These are phyloP conservation scores for Filosporella fistucella DNA, from an alignment of 495 filamentous ascomycete species.

Conservation along the genomic window DNA sequence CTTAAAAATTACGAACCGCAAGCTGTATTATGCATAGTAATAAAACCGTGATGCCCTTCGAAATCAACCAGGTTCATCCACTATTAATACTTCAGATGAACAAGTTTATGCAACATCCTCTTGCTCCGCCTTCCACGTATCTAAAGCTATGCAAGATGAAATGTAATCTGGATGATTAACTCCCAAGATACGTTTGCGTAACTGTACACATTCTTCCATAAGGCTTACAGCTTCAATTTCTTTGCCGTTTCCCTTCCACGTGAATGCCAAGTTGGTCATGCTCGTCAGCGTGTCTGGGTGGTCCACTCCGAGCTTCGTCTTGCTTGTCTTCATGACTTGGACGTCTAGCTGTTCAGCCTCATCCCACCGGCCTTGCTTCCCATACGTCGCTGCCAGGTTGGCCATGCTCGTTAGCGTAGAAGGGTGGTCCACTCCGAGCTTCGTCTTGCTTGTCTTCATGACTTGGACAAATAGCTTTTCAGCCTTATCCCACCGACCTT, in stretches of 20 bases:
- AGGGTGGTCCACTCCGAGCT: neutral
- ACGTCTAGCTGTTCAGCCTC: conserved; percentile 28
- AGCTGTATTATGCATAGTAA: neutral
- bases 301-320: conserved; percentile 28
- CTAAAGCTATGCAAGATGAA: conserved; percentile 8
- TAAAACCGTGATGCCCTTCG: neutral
- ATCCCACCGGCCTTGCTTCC: conserved; percentile 30
- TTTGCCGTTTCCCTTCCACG: conserved; percentile 19
- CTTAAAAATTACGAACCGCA: neutral
- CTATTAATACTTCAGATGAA: neutral
- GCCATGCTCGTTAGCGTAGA: conserved; percentile 25
- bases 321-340: conserved; percentile 26
- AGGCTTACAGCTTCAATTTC: conserved; percentile 25
- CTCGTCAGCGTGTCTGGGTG: conserved; percentile 26
- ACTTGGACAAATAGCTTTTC: conserved; percentile 22
- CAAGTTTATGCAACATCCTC: neutral
- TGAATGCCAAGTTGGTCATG: conserved; percentile 32
- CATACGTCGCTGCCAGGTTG: conserved; percentile 30
- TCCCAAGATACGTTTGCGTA: conserved; percentile 7
- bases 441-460: conserved; percentile 7
- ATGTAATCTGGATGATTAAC: conserved; percentile 8
- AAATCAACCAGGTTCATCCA: neutral
- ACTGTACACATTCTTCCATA: conserved; percentile 13
- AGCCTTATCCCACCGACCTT: neutral
- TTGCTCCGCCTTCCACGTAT: conserved; percentile 13